Evolutionary conservation across 345 rosid genomes (phyloP).

Genomic region (Atalantia buxifolia): DNA sequence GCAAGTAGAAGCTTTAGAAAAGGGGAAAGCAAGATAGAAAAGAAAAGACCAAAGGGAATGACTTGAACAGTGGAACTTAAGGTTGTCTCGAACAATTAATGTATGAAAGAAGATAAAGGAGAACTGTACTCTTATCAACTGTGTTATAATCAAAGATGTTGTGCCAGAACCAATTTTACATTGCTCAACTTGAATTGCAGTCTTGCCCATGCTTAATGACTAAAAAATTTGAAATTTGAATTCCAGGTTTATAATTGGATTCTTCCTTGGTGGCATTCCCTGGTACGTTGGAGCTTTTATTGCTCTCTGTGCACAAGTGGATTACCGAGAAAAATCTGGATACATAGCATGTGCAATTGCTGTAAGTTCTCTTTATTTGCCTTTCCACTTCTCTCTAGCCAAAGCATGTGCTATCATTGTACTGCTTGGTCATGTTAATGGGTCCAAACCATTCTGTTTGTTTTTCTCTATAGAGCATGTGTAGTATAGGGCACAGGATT

Average conservation of each 20-base stretch:
- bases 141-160: background rate
- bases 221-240: conserved; percentile 14
- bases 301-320: conserved; percentile 47
- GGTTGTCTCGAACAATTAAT: background rate
- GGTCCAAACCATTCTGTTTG: background rate
- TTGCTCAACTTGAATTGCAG: background rate
- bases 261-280: conserved; percentile 82
- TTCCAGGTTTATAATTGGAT: conserved; percentile 68
- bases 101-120: background rate
- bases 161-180: background rate
- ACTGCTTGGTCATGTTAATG: background rate
- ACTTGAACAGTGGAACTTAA: background rate
- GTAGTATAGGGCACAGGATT: background rate
- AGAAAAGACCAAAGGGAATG: too few relatives aligned
- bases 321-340: conserved; percentile 83
- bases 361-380: conserved; percentile 37
- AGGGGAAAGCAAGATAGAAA: too few relatives aligned
- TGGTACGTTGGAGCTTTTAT: conserved; percentile 80
- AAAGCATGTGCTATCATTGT: background rate
- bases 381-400: background rate
- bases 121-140: background rate
- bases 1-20: too few relatives aligned
- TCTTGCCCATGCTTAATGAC: background rate
- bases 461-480: background rate
- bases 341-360: conserved; percentile 76